Evolutionary conservation across 805 yeast genomes (phyloP), one percentile per base, ranked within the genome.

Genomic region (Candida ovalis): DNA sequence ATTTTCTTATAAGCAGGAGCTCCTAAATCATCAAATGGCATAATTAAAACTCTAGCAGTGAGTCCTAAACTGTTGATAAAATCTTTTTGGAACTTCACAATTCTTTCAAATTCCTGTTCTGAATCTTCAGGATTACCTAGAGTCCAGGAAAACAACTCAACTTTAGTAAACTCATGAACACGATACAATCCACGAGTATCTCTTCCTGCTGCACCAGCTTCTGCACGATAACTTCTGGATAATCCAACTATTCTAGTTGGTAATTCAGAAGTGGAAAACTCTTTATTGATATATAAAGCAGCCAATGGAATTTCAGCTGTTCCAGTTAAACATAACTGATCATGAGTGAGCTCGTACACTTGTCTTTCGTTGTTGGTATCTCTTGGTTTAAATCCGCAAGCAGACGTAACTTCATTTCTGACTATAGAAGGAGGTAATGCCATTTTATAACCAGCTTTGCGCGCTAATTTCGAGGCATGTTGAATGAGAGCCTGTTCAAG

Each of bases 241-340:
- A 89, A 74, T 0, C 97, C 99, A 12, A 82, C 94, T 25, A 79
- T 71, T 57, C 78, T 82, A 13, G 71, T 53, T 0, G 95, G 90
- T 5, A 80, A 68, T 0, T 72, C 66, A 1, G 60, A 40, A 33
- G 25, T 33, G 6, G 52, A 48, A 23, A 62, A 56, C 32, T 62
- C 63, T n/a, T 55, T 44, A 48, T 84, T 77, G 4, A 84, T 77
- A 45, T 80, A 82, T 52, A 84, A 68, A 0, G 90, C 97, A 0
- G 97, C 99, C 24, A 94, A 65, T 0, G 99, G 88, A 30, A 94
- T 92, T 63, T 94, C 99, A 0, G 98, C 96, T 0, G 99, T 94
- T 1, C 98, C 99, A 0, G 92, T 83, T 27, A 94, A 70, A 36
- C 96, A 84, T 44, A 84, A 66, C 22, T 73, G 72, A 19, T 67